A percentile compares a stretch with the other conserved stretches of the same genome.
These are phyloP conservation scores for Botrytis porri DNA, from an alignment of 2,329 filamentous ascomycete genomes.

Conservation along the genomic window DNA sequence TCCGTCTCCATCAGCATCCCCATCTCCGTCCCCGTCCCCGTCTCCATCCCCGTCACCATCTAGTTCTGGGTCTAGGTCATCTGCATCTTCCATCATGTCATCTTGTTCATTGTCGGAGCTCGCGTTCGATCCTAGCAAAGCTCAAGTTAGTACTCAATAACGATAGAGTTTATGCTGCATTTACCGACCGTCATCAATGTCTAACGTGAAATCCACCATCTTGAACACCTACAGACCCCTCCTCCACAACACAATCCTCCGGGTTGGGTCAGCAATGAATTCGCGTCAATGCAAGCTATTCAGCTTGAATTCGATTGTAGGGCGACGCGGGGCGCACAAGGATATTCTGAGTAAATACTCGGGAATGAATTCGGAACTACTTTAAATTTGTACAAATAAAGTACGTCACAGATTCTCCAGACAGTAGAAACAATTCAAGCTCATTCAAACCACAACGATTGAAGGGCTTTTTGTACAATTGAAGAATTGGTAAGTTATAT, in stretches of 20 bases:
- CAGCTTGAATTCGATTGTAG: background rate
- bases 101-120: slow-evolving; percentile 54
- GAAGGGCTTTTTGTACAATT: slow-evolving; percentile 1
- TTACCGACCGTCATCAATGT: slow-evolving; percentile 37
- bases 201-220: slow-evolving; percentile 36
- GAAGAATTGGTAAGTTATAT: background rate
- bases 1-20: slow-evolving; percentile 37
- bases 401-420: background rate
- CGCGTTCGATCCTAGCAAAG: slow-evolving; percentile 40
- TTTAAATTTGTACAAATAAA: background rate
- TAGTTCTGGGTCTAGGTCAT: slow-evolving; percentile 39
- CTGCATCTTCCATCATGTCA: slow-evolving; percentile 54
- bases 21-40: slow-evolving; percentile 44
- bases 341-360: background rate
- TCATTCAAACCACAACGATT: background rate
- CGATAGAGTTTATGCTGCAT: background rate
- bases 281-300: slow-evolving; percentile 8
- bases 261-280: background rate
- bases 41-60: slow-evolving; percentile 37
- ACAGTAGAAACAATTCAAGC: background rate
- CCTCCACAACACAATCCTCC: background rate
- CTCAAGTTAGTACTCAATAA: background rate
- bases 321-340: slow-evolving; percentile 12
- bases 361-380: background rate
- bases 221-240: slow-evolving; percentile 20